Base-by-base conservation (phyloP, 1,284 basidiomycete species). In the Cystobasidiaceae sp. region DNA sequence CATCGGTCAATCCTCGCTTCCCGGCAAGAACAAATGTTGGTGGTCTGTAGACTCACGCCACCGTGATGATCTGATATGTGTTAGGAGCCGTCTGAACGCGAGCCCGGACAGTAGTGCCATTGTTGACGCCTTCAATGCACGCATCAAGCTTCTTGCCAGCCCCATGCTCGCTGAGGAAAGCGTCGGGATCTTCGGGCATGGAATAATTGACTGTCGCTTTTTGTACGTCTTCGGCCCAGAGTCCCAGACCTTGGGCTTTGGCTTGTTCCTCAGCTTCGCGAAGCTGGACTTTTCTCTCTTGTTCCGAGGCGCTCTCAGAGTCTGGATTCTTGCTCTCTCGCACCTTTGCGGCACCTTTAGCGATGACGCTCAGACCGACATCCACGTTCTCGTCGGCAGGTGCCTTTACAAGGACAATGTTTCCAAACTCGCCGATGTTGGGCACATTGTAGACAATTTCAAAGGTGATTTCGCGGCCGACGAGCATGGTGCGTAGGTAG, bases 91-190 rank as follows among this genome's bases (percentile, higher is more conserved):
- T 84, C 50, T 97, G 80, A 45, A 97, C 82, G 56, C 96, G 86
- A 55, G 89, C 85, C 32, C 93, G 88, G 37, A 97, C 80, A 55
- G 91, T 93, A 43, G 88, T 88, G 51, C 93, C 94, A 75, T 98
- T 93, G 58, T 89, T 85, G 61, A 97, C 92, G 77, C 90, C 87
- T 78, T 98, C 94, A 67, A 98, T 90, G 68, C 94, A 84, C 57
- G 88, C 91, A 74, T 97, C 91, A 67, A 97, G 80, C 9, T 84
- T 80, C 76, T 91, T 88, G 33, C 89, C 91, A 77, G 93, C 96
- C 13, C 61, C 61, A 86, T 90, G 89, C 75, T 96, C 88, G 7
- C 83, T 81, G 32, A 98, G 84, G 79, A 97, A 97, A 1, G 85
- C 86, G 72, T 89, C 86, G 0, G 92, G 87, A 76, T 97, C 92